phyloP scores from a whole-genome alignment of 306 rosid genomes.

The Begonia loranthoides region DNA sequence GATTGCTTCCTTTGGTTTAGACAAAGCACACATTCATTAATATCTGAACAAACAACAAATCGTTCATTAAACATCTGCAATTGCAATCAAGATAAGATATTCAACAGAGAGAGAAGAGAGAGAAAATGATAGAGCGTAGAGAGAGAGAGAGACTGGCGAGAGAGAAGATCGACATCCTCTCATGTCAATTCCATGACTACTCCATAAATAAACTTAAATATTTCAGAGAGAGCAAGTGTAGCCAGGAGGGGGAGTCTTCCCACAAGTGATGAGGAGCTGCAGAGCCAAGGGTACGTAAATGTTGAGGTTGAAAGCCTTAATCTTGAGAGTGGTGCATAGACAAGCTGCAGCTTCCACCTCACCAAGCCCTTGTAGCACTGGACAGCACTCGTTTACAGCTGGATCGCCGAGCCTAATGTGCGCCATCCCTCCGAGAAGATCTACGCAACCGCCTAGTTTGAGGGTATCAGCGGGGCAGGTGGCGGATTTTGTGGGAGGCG shows the following conservation, averaged over 20 bases:
- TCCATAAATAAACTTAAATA: constrained; percentile 14
- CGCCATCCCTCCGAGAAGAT: constrained; percentile 61
- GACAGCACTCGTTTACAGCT: constrained; percentile 63
- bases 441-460: constrained; percentile 74
- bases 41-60: constrained; percentile 28
- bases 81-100: constrained; percentile 19
- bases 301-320: constrained; percentile 70
- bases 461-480: constrained; percentile 80
- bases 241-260: constrained; percentile 91
- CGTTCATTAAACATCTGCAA: constrained; percentile 28
- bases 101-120: background rate
- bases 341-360: constrained; percentile 78
- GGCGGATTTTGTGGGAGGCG: constrained; percentile 23
- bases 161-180: constrained; percentile 56
- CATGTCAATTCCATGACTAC: constrained; percentile 43
- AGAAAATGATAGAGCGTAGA: too few species aligned
- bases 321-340: constrained; percentile 81
- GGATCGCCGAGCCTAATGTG: constrained; percentile 81
- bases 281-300: constrained; percentile 73
- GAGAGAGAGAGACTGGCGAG: constrained; percentile 1
- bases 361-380: constrained; percentile 58
- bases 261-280: constrained; percentile 88
- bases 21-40: constrained; percentile 31
- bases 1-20: constrained; percentile 22
- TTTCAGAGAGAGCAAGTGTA: constrained; percentile 79